Evolutionary conservation across 495 filamentous ascomycete genomes (phyloP).

Genomic region (Evansstolkia leycettana): DNA sequence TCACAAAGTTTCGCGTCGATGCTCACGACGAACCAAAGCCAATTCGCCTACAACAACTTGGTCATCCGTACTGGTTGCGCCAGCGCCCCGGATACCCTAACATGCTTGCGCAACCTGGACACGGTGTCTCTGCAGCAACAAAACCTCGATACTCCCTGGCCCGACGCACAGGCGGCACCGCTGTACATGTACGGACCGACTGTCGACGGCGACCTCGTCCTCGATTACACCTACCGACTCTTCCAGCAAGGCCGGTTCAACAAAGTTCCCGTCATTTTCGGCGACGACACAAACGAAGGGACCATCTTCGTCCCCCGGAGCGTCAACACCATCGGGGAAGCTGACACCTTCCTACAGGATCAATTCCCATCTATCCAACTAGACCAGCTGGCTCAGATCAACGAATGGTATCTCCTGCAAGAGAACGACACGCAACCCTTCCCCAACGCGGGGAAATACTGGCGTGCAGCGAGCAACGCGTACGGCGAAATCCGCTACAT

Average conservation of each 20-base stretch:
- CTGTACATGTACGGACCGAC: slow-evolving; percentile 48
- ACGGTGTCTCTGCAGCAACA: slow-evolving; percentile 35
- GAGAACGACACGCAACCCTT: slow-evolving; percentile 24
- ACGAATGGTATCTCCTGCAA: slow-evolving; percentile 47
- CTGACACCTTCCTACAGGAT: slow-evolving; percentile 42
- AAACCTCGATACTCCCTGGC: slow-evolving; percentile 43
- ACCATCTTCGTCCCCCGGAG: slow-evolving; percentile 45
- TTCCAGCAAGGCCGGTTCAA: slow-evolving; percentile 49
- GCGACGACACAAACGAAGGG: slow-evolving; percentile 62
- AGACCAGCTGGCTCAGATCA: slow-evolving; percentile 41
- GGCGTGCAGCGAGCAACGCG: slow-evolving; percentile 44
- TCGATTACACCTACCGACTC: slow-evolving; percentile 45
- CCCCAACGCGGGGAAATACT: slow-evolving; percentile 37
- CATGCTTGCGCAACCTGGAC: slow-evolving; percentile 44
- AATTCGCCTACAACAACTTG: slow-evolving; percentile 54
- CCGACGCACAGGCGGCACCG: slow-evolving; percentile 31
- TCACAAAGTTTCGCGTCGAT: slow-evolving; percentile 53
- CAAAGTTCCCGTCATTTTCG: slow-evolving; percentile 57
- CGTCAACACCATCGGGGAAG: slow-evolving; percentile 32
- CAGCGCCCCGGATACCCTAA: slow-evolving; percentile 31
- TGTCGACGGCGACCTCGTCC: slow-evolving; percentile 46
- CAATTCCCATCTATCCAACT: slow-evolving; percentile 49
- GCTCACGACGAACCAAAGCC: slow-evolving; percentile 44
- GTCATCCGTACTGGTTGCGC: slow-evolving; percentile 43
- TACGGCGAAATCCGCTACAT: slow-evolving; percentile 69